These are phyloP conservation scores for Triticum timopheevii DNA, from an alignment of 176 grass and related monocot genomes.

Conservation along the genomic window DNA sequence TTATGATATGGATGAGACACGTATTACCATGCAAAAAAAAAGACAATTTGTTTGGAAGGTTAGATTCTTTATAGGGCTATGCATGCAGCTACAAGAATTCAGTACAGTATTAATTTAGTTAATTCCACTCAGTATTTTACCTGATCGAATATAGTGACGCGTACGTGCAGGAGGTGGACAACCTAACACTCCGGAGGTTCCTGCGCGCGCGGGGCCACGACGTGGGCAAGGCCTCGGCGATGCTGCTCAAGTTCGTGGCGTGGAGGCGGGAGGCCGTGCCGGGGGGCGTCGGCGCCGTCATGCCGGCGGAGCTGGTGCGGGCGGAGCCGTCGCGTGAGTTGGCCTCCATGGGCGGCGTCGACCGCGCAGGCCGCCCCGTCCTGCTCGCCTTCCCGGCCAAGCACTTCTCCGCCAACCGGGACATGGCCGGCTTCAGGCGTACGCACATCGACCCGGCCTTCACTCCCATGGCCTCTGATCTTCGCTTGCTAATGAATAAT, in stretches of 20 bases:
- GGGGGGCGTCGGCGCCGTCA: conserved; percentile 37
- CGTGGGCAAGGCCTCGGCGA: conserved; percentile 54
- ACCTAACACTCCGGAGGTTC: conserved; percentile 77
- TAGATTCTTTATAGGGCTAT: too few relatives aligned
- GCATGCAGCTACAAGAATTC: not conserved
- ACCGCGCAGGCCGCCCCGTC: conserved; percentile 60
- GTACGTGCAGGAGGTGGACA: conserved; percentile 57
- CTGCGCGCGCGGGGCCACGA: conserved; percentile 66
- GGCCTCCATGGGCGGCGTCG: conserved; percentile 53
- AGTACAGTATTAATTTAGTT: not conserved
- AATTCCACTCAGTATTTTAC: not conserved
- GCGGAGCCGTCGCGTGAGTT: conserved; percentile 50
- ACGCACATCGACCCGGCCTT: not conserved
- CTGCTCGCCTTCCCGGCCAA: conserved; percentile 40
- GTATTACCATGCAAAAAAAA: too few relatives aligned
- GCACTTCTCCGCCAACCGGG: conserved; percentile 55
- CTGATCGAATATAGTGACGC: not conserved
- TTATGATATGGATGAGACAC: too few relatives aligned
- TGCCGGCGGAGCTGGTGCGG: conserved; percentile 43
- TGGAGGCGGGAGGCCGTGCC: conserved; percentile 65
- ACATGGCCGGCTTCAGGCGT: conserved; percentile 77
- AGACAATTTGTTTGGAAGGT: too few relatives aligned
- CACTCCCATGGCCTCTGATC: not conserved
- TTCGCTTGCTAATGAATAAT: not conserved
- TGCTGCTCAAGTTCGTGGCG: conserved; percentile 65